These are phyloP conservation scores for Nemophila menziesii DNA, from an alignment of 257 asterid genomes.

Conservation along the genomic window DNA sequence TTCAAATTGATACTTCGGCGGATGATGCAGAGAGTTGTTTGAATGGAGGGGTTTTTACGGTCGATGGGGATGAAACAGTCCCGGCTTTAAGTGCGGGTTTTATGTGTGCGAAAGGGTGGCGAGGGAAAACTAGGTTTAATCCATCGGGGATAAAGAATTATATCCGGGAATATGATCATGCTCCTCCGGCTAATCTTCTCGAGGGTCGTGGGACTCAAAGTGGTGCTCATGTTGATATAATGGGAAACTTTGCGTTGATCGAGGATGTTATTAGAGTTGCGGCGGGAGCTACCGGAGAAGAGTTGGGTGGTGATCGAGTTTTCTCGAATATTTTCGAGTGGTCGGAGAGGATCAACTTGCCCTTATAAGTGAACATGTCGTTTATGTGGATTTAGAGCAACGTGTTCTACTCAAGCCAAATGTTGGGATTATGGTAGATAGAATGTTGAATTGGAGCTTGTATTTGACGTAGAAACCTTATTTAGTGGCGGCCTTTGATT, in stretches of 20 bases:
- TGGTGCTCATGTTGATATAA: slow-evolving; percentile 78
- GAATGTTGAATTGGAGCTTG: no score
- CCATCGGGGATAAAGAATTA: slow-evolving; percentile 58
- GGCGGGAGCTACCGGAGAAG: slow-evolving; percentile 61
- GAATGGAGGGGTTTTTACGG: slow-evolving; percentile 45
- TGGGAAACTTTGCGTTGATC: slow-evolving; percentile 76
- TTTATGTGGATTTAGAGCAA: no score
- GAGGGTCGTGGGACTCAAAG: slow-evolving; percentile 94
- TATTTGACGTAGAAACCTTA: no score
- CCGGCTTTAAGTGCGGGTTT: slow-evolving; percentile 69
- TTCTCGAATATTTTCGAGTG: slow-evolving; percentile 63
- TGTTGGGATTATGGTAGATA: no score
- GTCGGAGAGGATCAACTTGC: slow-evolving; percentile 58
- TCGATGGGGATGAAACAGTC: slow-evolving; percentile 75
- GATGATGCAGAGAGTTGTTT: slow-evolving; percentile 38
- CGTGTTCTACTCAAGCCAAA: no score
- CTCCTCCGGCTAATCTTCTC: slow-evolving; percentile 62
- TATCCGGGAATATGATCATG: slow-evolving; percentile 61
- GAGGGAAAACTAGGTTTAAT: slow-evolving; percentile 71
- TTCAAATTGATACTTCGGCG: slow-evolving; percentile 63
- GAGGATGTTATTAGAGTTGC: slow-evolving; percentile 71
- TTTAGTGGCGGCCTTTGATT: no score
- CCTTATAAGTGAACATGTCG: slow-evolving; percentile 22
- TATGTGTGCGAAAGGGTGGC: slow-evolving; percentile 87
- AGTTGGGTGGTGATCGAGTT: slow-evolving; percentile 66